phyloP scores from a whole-genome alignment of 2,329 filamentous ascomycete genomes.

The Epichloe elymi region DNA sequence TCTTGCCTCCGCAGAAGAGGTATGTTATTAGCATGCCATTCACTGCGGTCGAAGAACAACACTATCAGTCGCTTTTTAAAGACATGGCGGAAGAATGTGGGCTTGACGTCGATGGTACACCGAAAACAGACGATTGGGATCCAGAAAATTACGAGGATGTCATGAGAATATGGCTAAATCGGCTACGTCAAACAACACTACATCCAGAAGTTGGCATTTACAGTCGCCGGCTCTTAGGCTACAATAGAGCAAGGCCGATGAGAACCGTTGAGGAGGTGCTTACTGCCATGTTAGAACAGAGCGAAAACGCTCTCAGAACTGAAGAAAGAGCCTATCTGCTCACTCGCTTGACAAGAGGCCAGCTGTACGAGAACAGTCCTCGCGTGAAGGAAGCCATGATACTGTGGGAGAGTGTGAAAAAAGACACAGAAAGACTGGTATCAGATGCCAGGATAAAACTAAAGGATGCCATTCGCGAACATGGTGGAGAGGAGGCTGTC shows the following conservation, averaged over 20 bases:
- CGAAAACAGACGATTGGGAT: constrained; percentile 49
- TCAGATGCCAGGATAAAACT: constrained; percentile 52
- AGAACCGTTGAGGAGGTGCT: constrained; percentile 78
- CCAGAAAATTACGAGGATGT: constrained; percentile 49
- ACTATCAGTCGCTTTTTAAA: constrained; percentile 65
- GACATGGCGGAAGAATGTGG: constrained; percentile 61
- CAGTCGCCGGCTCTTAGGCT: constrained; percentile 50
- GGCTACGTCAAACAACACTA: constrained; percentile 69
- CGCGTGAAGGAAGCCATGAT: constrained; percentile 52
- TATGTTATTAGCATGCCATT: constrained; percentile 84
- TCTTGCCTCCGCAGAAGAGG: constrained; percentile 69
- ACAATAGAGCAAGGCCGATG: constrained; percentile 50
- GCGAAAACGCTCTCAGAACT: constrained; percentile 49
- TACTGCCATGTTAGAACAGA: constrained; percentile 82
- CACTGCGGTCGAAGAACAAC: constrained; percentile 78
- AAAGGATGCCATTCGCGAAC: constrained; percentile 30
- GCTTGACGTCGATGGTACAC: constrained; percentile 50
- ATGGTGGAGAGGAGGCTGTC: constrained; percentile 2
- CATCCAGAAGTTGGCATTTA: constrained; percentile 69
- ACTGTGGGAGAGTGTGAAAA: constrained; percentile 49
- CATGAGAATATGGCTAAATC: constrained; percentile 70
- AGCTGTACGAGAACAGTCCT: constrained; percentile 65
- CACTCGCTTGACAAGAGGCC: constrained; percentile 54
- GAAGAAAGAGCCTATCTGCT: constrained; percentile 57
- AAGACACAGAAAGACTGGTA: constrained; percentile 39